phyloP scores from a whole-genome alignment of 495 filamentous ascomycete species.

The Neurospora sp. region DNA sequence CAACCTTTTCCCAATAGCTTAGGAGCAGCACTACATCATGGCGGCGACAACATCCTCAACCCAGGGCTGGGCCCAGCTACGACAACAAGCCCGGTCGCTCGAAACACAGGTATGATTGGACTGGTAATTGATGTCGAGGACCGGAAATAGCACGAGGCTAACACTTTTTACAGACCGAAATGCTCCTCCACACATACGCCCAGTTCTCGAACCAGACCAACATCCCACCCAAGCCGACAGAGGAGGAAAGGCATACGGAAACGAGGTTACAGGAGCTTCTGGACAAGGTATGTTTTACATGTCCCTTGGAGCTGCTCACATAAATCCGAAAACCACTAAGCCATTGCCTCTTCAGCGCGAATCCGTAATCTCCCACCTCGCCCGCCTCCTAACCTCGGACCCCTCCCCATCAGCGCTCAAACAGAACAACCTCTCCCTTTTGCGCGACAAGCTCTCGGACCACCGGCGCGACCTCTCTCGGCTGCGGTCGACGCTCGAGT shows the following conservation, averaged over 20 bases:
- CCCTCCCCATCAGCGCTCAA: constrained; percentile 84
- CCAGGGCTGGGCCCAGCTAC: constrained; percentile 85
- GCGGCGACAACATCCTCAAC: constrained; percentile 56
- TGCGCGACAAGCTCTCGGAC: constrained; percentile 80
- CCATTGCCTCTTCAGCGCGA: constrained; percentile 51
- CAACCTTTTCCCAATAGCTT: neutral
- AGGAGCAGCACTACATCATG: constrained; percentile 35
- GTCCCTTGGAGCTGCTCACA: neutral
- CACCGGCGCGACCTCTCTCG: constrained; percentile 76
- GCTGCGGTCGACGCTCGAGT: constrained; percentile 54
- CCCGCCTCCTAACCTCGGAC: constrained; percentile 89
- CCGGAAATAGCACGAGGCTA: constrained; percentile 1
- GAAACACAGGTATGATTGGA: constrained; percentile 69
- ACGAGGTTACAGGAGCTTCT: constrained; percentile 75
- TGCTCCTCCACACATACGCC: constrained; percentile 88
- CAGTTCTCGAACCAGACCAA: constrained; percentile 79
- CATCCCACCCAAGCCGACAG: constrained; percentile 70
- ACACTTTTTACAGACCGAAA: constrained; percentile 58
- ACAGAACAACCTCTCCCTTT: constrained; percentile 85
- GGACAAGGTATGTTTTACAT: constrained; percentile 45
- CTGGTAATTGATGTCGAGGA: neutral
- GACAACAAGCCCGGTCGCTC: constrained; percentile 81
- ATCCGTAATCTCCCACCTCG: constrained; percentile 67
- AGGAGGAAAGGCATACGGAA: constrained; percentile 75
- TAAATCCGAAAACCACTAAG: neutral